These are phyloP conservation scores for Mucor sp. DNA, from an alignment of 371 early-diverging fungal genomes.

Conservation along the genomic window DNA sequence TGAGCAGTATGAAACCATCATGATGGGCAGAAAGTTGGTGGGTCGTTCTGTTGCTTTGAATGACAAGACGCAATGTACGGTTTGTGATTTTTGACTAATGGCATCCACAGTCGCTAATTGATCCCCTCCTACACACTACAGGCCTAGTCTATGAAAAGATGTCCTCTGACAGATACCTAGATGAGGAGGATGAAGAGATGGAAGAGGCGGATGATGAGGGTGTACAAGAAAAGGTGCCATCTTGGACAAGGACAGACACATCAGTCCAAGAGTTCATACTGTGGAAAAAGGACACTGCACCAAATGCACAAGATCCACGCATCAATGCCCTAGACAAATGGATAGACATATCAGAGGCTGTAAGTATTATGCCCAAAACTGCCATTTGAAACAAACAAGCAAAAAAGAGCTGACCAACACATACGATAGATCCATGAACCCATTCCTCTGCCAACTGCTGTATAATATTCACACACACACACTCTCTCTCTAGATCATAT, in stretches of 20 bases:
- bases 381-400: no score
- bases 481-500: not conserved
- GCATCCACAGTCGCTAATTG: not conserved
- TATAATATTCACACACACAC: not conserved
- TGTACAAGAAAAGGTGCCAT: not conserved
- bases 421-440: conserved; percentile 26
- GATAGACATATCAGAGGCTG: conserved; percentile 22
- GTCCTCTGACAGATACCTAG: not conserved
- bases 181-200: conserved; percentile 7
- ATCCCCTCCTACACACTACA: not conserved
- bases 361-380: not conserved
- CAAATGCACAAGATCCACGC: conserved; percentile 18
- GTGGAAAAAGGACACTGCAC: conserved; percentile 28
- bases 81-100: not conserved
- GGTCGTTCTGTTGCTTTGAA: conserved; percentile 10
- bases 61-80: conserved; percentile 1
- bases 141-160: conserved; percentile 8
- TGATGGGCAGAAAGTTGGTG: conserved; percentile 20
- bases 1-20: conserved; percentile 11
- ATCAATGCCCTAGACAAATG: conserved; percentile 18
- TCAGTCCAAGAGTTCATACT: conserved; percentile 22
- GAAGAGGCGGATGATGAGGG: not conserved
- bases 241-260: conserved; percentile 19
- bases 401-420: not conserved
- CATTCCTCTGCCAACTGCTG: conserved; percentile 16